Evolutionary conservation across 2,329 filamentous ascomycete species (phyloP), one percentile per base, ranked within the genome.

Genomic region (Monosporascus sp.): DNA sequence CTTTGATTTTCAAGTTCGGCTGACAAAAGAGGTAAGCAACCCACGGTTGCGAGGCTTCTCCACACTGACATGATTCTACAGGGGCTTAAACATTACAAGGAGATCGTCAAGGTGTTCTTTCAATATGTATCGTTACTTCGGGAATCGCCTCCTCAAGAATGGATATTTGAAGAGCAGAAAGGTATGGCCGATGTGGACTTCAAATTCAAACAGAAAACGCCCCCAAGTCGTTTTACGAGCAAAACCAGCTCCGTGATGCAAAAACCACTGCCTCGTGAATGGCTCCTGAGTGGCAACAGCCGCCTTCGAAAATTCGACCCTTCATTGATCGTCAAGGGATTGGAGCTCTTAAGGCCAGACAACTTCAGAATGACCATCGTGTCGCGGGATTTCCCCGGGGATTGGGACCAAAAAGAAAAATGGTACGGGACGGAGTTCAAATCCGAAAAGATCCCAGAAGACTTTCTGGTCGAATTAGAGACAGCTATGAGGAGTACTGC

Each of bases 351-450:
- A 48, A 81, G 86, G 20, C 89, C 92, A 0, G 92, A 97, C 68
- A 97, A 97, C 67, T 91, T 97, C 74, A 84, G 90, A 31, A 81
- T 97, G 69, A 86, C 84, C 2, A 79, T 97, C 49, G 84, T 95
- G 27, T 93, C 91, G 24, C 89, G 91, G 65, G 87, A 89, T 8
- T 88, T 86, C 61, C 92, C 92, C 0, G 92, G 91, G 0, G 81
- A 84, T 50, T 97, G 91, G 90, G 82, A 95, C 59, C 75, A 86
- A 68, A 95, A 88, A 66, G 94, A 99, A 75, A 91, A 92, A 68
- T 99, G 94, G 94, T 99, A 99, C 64, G 93, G 93, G 8, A 99
- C 94, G 0, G 92, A 97, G 66, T 96, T 97, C 73, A 89, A 85
- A 58, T 81, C 86, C 34, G 88, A 95, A 66, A 87, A 85, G 66